Base-by-base conservation (phyloP, 441 rosid species). In the Pelargonium fulgidum region DNA sequence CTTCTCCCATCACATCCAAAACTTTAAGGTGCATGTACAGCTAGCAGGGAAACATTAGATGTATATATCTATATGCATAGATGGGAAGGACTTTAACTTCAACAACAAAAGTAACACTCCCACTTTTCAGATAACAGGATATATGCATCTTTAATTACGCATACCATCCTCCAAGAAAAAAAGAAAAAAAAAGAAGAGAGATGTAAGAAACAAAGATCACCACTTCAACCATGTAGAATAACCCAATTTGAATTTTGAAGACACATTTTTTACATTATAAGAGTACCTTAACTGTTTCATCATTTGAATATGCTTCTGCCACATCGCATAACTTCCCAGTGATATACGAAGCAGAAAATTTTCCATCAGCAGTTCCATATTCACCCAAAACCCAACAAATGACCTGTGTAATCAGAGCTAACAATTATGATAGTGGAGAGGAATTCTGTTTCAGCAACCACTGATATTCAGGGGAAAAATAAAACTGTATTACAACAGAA, bases 371-470 rank as follows among this genome's bases (percentile, higher is more conserved):
- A 54, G 92, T 90, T 75, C 97, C 97, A 66, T 91, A 94, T 70
- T 94, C 97, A 75, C 99, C 99, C 84, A 88, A 73, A 64, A 91
- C 96, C 97, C 99, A 94, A 76, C 97, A 91, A 72, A 92, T 89
- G 65, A 94, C 91, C 99, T 94, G 80, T 14, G 24, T 8, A 75
- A 78, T 62, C 77, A 76, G 59, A 70, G 78, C 63, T 42, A 72
- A 64, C 56, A 67, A 64, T 41, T 76, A 66, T 75, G 64, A 77
- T 14, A 68, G 62, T 56, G 24, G 12, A 56, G 62, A 56, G 14
- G 9, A 66, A n/a, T 47, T 7, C 66, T 62, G 8, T 20, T 26
- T 52, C 62, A 71, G 65, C 42, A 36, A 29, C 36, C 36, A 29
- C 36, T 29, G 36, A 29, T 29, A 29, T 29, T 29, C 3, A 29